Base-by-base conservation (phyloP, 805 yeast genomes). In the fission yeast (Schizosaccharomyces pombe) region DNA sequence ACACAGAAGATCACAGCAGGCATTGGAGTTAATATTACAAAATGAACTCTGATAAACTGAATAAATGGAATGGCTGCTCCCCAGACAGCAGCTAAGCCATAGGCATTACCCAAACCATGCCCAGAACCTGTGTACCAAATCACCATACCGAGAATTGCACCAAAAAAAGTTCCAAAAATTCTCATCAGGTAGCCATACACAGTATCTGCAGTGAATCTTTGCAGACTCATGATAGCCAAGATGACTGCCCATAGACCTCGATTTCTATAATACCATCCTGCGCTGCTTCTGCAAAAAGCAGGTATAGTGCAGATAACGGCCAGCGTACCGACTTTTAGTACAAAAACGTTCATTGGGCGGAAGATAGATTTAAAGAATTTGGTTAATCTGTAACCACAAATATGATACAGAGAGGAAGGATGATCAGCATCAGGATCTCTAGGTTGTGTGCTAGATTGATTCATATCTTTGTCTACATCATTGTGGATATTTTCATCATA, bases 41-140 rank as follows among this genome's bases (percentile, higher is more conserved):
- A 58, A 53, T 61, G 65, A 22, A 63, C 67, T 5, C 70, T 57
- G 49, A 63, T 63, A 54, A 57, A 66, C 24, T 60, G 58, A 24
- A 65, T 54, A 34, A 57, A 56, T 8, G 62, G 54, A 56, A 60
- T 61, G 1, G 62, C 53, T 9, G 62, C 61, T 0, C 62, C 64
- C 30, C 60, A 59, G 5, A 64, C 63, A 1, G 61, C 63, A 2
- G 63, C 68, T 51, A 60, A 63, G 1, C 70, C 69, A 43, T 57
- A 64, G 0, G 61, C 60, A 51, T 65, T 66, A 1, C 70, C 69
- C 1, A 54, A 22, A 11, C 70, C 69, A 14, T 56, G 54, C 2
- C 68, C 68, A 1, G 65, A 55, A 14, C 47, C 24, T 16, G 67
- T 65, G 54, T 67, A 67, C 69, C 69, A 67, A 3, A 58, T 62